Evolutionary conservation across 306 rosid species (phyloP).

Genomic region (Dalbergia cochinchinensis): DNA sequence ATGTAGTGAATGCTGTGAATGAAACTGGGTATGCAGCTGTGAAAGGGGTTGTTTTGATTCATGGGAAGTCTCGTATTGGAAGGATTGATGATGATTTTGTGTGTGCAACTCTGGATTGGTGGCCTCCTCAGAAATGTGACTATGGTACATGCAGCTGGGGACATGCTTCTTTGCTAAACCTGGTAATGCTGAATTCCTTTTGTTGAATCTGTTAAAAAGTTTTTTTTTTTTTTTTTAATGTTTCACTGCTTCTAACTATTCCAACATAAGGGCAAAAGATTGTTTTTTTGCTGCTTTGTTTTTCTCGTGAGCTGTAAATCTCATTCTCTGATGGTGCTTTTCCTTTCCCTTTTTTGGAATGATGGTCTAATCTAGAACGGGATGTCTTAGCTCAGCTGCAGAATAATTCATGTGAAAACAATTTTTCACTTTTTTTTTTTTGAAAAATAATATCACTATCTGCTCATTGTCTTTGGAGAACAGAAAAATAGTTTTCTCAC

Average conservation of each 20-base stretch:
- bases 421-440: neutral
- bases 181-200: slow-evolving; percentile 60
- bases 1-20: slow-evolving; percentile 42
- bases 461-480: slow-evolving; percentile 21
- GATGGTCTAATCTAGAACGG: slow-evolving; percentile 36
- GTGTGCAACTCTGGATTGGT: slow-evolving; percentile 98
- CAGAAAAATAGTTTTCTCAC: slow-evolving; percentile 1
- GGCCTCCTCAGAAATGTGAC: slow-evolving; percentile 99
- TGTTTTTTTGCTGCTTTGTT: neutral
- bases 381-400: slow-evolving; percentile 33
- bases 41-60: slow-evolving; percentile 62
- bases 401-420: slow-evolving; percentile 31
- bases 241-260: neutral
- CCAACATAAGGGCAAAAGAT: neutral
- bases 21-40: slow-evolving; percentile 42
- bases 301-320: neutral
- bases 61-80: slow-evolving; percentile 69
- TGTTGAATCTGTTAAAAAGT: slow-evolving; percentile 31
- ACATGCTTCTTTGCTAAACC: slow-evolving; percentile 82
- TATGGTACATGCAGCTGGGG: slow-evolving; percentile 94
- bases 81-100: slow-evolving; percentile 80
- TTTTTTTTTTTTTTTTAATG: neutral
- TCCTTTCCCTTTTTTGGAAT: neutral
- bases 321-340: slow-evolving; percentile 7
- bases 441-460: neutral